Percentiles rank a stretch among this genome's conserved stretches.
These are phyloP conservation scores for Phytopythium aichiense DNA, from an alignment of 352 stramenopile species.

Conservation along the genomic window DNA sequence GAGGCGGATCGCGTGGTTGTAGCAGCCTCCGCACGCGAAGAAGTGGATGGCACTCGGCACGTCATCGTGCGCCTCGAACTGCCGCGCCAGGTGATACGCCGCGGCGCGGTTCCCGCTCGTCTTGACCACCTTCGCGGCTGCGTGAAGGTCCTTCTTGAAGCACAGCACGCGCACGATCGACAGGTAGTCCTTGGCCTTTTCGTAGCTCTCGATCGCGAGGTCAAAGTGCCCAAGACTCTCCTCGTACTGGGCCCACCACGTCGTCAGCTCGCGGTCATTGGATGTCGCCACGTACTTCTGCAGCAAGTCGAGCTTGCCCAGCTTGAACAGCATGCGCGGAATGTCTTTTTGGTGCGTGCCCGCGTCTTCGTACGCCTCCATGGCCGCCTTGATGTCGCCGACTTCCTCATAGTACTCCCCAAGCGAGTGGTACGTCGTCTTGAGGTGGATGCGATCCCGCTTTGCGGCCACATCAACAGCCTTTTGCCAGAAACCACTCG, in stretches of 20 bases:
- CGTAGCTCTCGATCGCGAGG: conserved; percentile 86
- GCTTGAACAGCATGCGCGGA: conserved; percentile 91
- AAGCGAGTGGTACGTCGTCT: conserved; percentile 87
- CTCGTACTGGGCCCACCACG: conserved; percentile 94
- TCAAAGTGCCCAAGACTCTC: conserved; percentile 89
- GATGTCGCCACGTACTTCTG: conserved; percentile 89
- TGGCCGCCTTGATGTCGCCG: conserved; percentile 85
- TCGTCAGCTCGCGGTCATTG: conserved; percentile 82
- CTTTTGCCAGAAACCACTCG: conserved; percentile 89
- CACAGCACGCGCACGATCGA: conserved; percentile 91
- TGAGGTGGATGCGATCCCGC: conserved; percentile 90
- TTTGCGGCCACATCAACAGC: conserved; percentile 86
- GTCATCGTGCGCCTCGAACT: conserved; percentile 83
- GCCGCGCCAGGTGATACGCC: conserved; percentile 83
- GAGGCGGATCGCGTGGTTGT: conserved; percentile 93
- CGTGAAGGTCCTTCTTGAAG: conserved; percentile 86
- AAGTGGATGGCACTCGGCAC: conserved; percentile 89
- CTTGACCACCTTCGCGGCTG: conserved; percentile 84
- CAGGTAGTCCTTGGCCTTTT: conserved; percentile 82
- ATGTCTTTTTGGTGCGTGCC: conserved; percentile 90
- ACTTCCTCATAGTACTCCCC: conserved; percentile 89
- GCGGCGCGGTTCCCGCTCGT: conserved; percentile 66
- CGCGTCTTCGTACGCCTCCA: conserved; percentile 90
- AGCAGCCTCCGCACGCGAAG: conserved; percentile 84
- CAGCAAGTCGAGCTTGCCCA: conserved; percentile 84